These are phyloP conservation scores for Nephelium lappaceum DNA, from an alignment of 345 rosid genomes.

Conservation along the genomic window DNA sequence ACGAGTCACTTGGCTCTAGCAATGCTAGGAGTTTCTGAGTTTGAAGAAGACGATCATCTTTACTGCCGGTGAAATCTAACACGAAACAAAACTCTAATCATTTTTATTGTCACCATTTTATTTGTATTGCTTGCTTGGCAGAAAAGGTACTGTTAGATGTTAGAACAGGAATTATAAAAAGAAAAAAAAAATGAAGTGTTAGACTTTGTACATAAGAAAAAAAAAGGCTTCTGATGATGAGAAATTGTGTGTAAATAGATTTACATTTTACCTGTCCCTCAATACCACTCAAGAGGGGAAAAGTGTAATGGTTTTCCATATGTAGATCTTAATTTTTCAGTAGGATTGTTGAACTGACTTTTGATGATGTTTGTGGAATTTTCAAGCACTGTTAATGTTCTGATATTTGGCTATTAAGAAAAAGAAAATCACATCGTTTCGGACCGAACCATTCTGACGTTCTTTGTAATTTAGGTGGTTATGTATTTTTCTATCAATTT, in stretches of 20 bases:
- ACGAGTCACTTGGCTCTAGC: constrained; percentile 84
- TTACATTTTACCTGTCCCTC: constrained; percentile 17
- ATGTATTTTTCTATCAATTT: no score
- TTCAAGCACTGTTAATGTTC: background rate
- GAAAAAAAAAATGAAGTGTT: constrained; percentile 12
- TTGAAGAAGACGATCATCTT: constrained; percentile 64
- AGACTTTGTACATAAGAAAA: constrained; percentile 40
- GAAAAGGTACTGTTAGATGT: constrained; percentile 18
- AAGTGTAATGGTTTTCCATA: constrained; percentile 18
- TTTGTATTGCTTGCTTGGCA: constrained; percentile 24
- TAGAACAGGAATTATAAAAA: constrained; percentile 16
- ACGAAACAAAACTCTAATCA: background rate
- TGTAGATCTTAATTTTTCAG: constrained; percentile 12
- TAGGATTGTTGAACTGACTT: constrained; percentile 9
- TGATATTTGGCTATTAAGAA: background rate
- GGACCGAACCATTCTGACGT: no score
- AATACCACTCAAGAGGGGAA: background rate
- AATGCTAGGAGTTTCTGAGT: constrained; percentile 81
- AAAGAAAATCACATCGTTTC: no score
- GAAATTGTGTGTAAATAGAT: constrained; percentile 36
- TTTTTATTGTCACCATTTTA: constrained; percentile 1
- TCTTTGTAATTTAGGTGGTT: no score
- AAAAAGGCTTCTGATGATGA: constrained; percentile 24
- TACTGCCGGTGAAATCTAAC: constrained; percentile 46
- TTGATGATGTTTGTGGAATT: background rate